Percentiles rank a stretch among this genome's conserved stretches.
Conservation (phyloP, 2,329 filamentous ascomycete species). For the Sporothrix globosa region DNA sequence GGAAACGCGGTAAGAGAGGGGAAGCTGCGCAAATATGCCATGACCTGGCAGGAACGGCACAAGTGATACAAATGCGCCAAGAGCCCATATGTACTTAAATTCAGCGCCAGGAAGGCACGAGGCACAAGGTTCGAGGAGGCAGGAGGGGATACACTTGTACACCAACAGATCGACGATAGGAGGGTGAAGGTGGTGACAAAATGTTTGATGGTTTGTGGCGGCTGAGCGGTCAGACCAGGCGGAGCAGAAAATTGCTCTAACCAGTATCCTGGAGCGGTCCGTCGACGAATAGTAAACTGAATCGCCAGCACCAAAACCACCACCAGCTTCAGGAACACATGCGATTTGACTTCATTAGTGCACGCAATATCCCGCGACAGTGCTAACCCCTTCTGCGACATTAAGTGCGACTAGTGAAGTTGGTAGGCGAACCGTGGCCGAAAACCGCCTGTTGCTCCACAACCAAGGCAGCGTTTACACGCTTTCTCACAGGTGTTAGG, state of each 20-base stretch:
- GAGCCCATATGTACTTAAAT: neutral
- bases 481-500: neutral
- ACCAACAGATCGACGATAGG: constrained; percentile 2
- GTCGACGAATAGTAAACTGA: neutral
- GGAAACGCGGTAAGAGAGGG: constrained; percentile 3
- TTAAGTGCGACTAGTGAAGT: neutral
- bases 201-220: neutral
- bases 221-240: constrained; percentile 8
- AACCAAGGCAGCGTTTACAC: constrained; percentile 17
- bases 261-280: neutral
- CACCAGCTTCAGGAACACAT: neutral
- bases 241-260: too few relatives aligned
- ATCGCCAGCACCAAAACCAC: neutral
- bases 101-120: neutral
- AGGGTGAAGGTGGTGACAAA: neutral
- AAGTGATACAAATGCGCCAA: constrained; percentile 2
- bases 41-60: constrained; percentile 18
- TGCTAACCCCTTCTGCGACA: constrained; percentile 7
- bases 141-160: neutral
- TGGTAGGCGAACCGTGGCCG: neutral
- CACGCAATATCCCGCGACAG: constrained; percentile 13
- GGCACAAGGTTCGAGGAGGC: neutral
- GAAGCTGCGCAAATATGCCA: constrained; percentile 13
- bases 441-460: constrained; percentile 14
- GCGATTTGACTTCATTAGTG: constrained; percentile 9